Conservation (phyloP, 139 green algal species). For the Chlorella vulgaris region DNA sequence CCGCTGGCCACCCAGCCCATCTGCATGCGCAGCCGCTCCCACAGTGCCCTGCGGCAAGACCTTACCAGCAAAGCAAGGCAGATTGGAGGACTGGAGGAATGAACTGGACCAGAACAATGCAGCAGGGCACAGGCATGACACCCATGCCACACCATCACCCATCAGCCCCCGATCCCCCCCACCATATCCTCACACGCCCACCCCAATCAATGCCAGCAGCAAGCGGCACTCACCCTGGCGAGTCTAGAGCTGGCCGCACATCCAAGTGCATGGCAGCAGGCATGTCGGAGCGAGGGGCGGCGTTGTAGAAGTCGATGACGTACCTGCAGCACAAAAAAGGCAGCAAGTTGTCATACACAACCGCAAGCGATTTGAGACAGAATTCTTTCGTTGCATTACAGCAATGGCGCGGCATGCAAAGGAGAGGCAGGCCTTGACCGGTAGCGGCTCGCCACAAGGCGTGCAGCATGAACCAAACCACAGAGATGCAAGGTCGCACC, state of each 20-base stretch:
- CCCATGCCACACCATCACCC: conserved; percentile 22
- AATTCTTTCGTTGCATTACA: too few species aligned
- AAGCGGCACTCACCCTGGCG: conserved; percentile 35
- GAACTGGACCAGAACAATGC: too few species aligned
- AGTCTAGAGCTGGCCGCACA: conserved; percentile 89
- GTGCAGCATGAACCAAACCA: too few species aligned
- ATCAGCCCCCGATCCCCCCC: background rate
- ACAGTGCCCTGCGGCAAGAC: conserved; percentile 69
- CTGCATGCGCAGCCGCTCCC: conserved; percentile 76
- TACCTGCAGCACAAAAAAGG: conserved; percentile 62
- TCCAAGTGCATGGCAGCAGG: conserved; percentile 92
- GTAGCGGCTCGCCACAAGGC: too few species aligned
- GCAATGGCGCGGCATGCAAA: too few species aligned
- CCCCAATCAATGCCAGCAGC: conserved; percentile 57
- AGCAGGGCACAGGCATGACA: too few species aligned
- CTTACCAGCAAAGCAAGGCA: too few species aligned
- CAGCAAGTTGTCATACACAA: too few species aligned
- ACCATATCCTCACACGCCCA: conserved; percentile 10
- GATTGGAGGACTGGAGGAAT: too few species aligned
- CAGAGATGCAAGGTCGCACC: too few species aligned
- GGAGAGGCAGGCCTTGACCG: too few species aligned
- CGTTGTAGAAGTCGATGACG: conserved; percentile 97
- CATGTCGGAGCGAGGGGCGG: conserved; percentile 55
- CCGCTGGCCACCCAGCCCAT: conserved; percentile 48
- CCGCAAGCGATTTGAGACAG: too few species aligned